Percentiles rank a stretch among this genome's conserved stretches.
Evolutionary conservation across 306 rosid species (phyloP).

Genomic region (Morella rubra): DNA sequence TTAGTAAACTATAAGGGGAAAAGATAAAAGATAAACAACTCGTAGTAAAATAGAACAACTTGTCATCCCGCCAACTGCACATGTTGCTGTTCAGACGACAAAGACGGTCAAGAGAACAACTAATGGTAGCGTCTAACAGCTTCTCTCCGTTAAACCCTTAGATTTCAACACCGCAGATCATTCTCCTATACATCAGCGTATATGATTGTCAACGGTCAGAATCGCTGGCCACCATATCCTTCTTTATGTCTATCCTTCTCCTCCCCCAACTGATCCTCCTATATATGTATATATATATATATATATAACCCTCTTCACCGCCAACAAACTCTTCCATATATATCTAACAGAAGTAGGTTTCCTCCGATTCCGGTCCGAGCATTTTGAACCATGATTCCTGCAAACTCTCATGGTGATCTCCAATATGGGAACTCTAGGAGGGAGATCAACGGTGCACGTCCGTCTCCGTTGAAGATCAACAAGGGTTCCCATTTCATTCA

Average conservation of each 20-base stretch:
- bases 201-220: slow-evolving; percentile 70
- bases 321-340: neutral
- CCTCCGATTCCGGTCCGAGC: neutral
- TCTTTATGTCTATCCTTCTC: neutral
- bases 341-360: slow-evolving; percentile 10
- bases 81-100: neutral
- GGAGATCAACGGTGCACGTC: slow-evolving; percentile 59
- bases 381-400: slow-evolving; percentile 30
- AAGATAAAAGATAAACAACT: neutral
- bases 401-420: slow-evolving; percentile 20
- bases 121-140: slow-evolving; percentile 2
- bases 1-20: neutral
- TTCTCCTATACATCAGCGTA: neutral
- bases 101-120: neutral
- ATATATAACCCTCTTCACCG: neutral
- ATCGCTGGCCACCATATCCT: slow-evolving; percentile 46
- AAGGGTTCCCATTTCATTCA: slow-evolving; percentile 43
- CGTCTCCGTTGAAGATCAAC: slow-evolving; percentile 63
- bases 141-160: neutral
- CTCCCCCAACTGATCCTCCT: neutral
- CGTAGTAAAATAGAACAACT: neutral
- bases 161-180: neutral
- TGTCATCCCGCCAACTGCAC: neutral
- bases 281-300: neutral
- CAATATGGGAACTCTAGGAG: slow-evolving; percentile 19